These are phyloP conservation scores for Salvia miltiorrhiza DNA, from an alignment of 257 asterid species.

Conservation along the genomic window DNA sequence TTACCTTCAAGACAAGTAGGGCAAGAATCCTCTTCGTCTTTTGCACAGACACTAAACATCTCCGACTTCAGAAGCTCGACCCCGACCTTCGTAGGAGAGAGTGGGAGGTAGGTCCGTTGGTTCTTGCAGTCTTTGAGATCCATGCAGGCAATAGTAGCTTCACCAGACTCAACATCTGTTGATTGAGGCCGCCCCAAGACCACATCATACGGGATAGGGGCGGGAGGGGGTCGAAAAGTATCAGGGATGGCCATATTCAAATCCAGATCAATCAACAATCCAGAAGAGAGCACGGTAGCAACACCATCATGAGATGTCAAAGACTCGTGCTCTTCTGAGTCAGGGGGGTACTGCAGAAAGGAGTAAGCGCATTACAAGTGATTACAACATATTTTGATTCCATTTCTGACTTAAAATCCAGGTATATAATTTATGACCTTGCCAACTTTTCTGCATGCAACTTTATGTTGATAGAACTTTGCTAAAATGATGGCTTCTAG, in stretches of 20 bases:
- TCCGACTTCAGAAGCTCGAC: constrained; percentile 38
- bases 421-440: too few relatives aligned
- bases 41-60: constrained; percentile 9
- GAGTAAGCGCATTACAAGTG: background rate
- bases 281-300: constrained; percentile 39
- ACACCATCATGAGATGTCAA: constrained; percentile 60
- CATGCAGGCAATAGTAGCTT: constrained; percentile 15
- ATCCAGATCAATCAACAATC: constrained; percentile 49
- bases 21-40: constrained; percentile 61
- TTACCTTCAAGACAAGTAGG: constrained; percentile 90
- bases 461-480: too few relatives aligned
- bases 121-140: constrained; percentile 39
- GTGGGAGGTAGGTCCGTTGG: constrained; percentile 28
- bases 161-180: constrained; percentile 25
- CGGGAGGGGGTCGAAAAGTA: constrained; percentile 60
- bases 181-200: constrained; percentile 43
- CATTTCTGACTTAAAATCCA: background rate
- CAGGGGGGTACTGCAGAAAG: constrained; percentile 53
- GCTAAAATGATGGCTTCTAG: too few relatives aligned
- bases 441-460: too few relatives aligned
- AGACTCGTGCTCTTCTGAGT: constrained; percentile 62
- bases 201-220: constrained; percentile 65
- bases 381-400: background rate
- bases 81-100: constrained; percentile 40
- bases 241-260: constrained; percentile 65